Conservation (phyloP, 495 filamentous ascomycete genomes). For the Aspergillus wentii region DNA sequence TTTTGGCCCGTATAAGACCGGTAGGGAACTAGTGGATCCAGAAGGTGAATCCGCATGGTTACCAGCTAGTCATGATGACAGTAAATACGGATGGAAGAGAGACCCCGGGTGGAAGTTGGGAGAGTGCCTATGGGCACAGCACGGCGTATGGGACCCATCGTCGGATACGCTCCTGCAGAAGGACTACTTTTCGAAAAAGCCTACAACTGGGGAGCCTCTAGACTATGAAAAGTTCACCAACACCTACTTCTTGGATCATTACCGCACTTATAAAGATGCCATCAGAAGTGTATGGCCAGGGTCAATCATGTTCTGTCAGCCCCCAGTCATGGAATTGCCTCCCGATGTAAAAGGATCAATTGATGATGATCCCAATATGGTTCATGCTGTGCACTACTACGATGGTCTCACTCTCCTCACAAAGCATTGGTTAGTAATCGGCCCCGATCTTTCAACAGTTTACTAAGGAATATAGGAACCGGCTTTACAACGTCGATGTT, state of each 20-base stretch:
- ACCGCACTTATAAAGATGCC: slow-evolving; percentile 66
- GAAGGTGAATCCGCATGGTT: slow-evolving; percentile 84
- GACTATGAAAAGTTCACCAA: slow-evolving; percentile 85
- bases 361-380: slow-evolving; percentile 86
- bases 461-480: slow-evolving; percentile 54
- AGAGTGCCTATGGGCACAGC: slow-evolving; percentile 93
- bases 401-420: slow-evolving; percentile 95
- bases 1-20: slow-evolving; percentile 86
- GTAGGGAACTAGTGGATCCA: slow-evolving; percentile 77
- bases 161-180: slow-evolving; percentile 73
- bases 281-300: slow-evolving; percentile 71
- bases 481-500: slow-evolving; percentile 93
- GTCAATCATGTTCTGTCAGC: slow-evolving; percentile 86
- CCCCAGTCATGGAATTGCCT: slow-evolving; percentile 86
- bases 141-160: slow-evolving; percentile 88
- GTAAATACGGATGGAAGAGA: slow-evolving; percentile 83
- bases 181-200: slow-evolving; percentile 82
- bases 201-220: slow-evolving; percentile 61
- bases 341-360: slow-evolving; percentile 80
- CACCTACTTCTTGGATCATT: slow-evolving; percentile 82
- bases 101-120: slow-evolving; percentile 87
- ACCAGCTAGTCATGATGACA: slow-evolving; percentile 72
- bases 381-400: slow-evolving; percentile 93
- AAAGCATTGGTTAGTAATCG: slow-evolving; percentile 73
- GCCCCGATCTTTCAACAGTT: not conserved